phyloP scores from a whole-genome alignment of 2,329 filamentous ascomycete genomes.

The Graphilbum sp. region DNA sequence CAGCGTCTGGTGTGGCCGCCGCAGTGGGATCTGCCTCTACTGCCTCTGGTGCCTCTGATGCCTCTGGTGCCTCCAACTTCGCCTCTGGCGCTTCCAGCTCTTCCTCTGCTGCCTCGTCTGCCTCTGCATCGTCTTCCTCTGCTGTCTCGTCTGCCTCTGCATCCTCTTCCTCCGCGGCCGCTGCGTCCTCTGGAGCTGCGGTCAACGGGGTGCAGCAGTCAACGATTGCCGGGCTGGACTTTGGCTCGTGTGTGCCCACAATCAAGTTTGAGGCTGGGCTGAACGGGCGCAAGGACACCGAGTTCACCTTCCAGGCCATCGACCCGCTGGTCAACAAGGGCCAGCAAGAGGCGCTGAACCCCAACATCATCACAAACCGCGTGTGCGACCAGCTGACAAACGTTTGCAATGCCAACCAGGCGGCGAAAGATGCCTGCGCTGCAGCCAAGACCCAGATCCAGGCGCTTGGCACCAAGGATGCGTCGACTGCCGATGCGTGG shows the following conservation, averaged over 20 bases:
- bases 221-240: constrained; percentile 21
- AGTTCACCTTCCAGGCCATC: constrained; percentile 52
- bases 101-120: neutral
- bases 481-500: constrained; percentile 21
- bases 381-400: constrained; percentile 54
- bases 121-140: neutral
- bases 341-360: constrained; percentile 53
- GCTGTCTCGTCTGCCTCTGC: neutral
- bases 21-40: neutral
- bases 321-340: constrained; percentile 44
- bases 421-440: constrained; percentile 36
- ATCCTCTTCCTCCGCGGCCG: neutral
- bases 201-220: constrained; percentile 7
- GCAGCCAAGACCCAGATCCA: constrained; percentile 28
- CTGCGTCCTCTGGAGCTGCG: constrained; percentile 7
- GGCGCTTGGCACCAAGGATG: constrained; percentile 18
- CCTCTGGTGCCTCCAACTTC: neutral
- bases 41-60: neutral
- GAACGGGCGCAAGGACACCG: constrained; percentile 35
- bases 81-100: constrained; percentile 1
- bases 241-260: constrained; percentile 37
- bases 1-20: neutral
- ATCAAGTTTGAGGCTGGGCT: constrained; percentile 45
- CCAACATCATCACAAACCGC: constrained; percentile 57
- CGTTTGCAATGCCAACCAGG: constrained; percentile 45